Conservation (phyloP, 1,139 yeast genomes). For the Taphrina deformans region DNA sequence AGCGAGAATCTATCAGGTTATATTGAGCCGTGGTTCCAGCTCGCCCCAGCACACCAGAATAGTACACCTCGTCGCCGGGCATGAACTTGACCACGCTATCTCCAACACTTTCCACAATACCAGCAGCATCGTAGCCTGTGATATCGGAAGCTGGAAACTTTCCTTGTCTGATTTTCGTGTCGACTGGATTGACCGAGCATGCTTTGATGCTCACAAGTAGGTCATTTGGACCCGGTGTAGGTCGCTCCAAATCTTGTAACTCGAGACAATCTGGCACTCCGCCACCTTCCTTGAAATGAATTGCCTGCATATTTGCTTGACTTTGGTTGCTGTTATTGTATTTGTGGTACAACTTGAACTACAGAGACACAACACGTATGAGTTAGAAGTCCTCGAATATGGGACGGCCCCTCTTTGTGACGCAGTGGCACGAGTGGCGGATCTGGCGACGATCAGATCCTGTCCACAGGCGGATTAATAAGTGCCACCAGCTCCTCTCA, state of each 20-base stretch:
- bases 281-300: slow-evolving; percentile 18
- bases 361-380: too few species aligned
- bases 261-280: slow-evolving; percentile 6
- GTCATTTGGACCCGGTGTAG: slow-evolving; percentile 6
- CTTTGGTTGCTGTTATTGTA: too few species aligned
- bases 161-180: slow-evolving; percentile 19
- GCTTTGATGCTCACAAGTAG: slow-evolving; percentile 6
- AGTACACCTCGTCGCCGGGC: slow-evolving; percentile 10
- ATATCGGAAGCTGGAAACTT: slow-evolving; percentile 14
- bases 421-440: background rate
- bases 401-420: background rate
- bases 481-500: too few species aligned
- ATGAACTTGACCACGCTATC: background rate
- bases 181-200: slow-evolving; percentile 25
- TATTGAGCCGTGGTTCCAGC: slow-evolving; percentile 17
- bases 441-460: background rate
- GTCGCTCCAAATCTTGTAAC: slow-evolving; percentile 2
- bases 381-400: background rate
- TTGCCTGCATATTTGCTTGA: background rate
- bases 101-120: slow-evolving; percentile 2
- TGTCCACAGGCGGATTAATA: background rate
- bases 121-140: slow-evolving; percentile 20
- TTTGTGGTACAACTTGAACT: too few species aligned
- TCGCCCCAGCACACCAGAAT: slow-evolving; percentile 17
- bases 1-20: background rate